Base-by-base conservation (phyloP, 345 rosid genomes). In the Garcia nutans region DNA sequence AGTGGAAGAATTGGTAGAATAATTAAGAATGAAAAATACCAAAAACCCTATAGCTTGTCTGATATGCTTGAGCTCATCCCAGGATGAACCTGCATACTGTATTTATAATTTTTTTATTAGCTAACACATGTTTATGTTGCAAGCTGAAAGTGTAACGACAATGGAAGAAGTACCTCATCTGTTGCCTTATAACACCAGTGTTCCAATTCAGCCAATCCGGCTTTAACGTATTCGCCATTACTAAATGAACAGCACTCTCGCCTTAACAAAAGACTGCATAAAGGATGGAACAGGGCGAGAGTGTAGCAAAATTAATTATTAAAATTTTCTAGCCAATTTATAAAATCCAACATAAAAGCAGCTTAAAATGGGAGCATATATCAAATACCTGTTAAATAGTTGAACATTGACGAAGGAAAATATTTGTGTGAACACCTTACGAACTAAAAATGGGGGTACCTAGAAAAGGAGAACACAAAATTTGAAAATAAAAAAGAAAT, bases 361-460 rank as follows among this genome's bases (percentile, higher is more conserved):
- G 71, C 11, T 13, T 42, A 41, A 65, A 65, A 12, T 37, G 33
- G 49, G 37, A 68, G 31, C 33, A 28, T n/a, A 61, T 61, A 28
- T 16, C 6, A 45, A 56, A 33, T 79, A 94, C 98, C 97, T 94
- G 89, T 94, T 94, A 81, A 94, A 94, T 54, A 94, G 88, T 73
- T 94, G 98, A 83, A 94, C 98, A 76, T 92, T 94, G 87, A 94
- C 89, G 89, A 94, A 94, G 66, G 98, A 94, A 88, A 92, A 92
- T 79, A 94, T 94, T 77, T 94, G 98, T 8, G 95, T 91, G 79
- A 94, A 94, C 82, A 92, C 97, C 79, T 94, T 94, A 5, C 98
- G 91, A 66, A 92, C 98, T 81, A 94, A 87, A 83, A 92, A 92
- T 65, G 98, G 92, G 10, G 97, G 98, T 75, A 92, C 98, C 98